A percentile compares a stretch with the other conserved stretches of the same genome.
phyloP scores from a whole-genome alignment of 768 basidiomycete genomes.

The Lactifluus hygrophoroides region DNA sequence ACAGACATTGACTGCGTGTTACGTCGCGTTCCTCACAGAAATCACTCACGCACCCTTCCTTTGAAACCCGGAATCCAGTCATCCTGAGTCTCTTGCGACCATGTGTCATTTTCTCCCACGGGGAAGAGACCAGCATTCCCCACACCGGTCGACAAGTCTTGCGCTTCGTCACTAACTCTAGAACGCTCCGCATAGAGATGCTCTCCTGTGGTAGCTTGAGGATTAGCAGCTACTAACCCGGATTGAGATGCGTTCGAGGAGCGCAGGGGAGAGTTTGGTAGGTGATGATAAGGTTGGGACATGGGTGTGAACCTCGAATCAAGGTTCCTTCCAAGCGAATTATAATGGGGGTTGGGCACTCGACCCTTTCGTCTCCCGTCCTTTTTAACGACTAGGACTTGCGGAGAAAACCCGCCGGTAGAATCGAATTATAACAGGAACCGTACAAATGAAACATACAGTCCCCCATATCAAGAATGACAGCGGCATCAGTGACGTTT shows the following conservation, averaged over 20 bases:
- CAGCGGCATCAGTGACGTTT: not conserved
- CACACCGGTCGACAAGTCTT: not conserved
- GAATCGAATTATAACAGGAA: too few species aligned
- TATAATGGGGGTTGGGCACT: not conserved
- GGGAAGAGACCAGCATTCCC: not conserved
- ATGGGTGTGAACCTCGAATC: not conserved
- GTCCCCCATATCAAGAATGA: not conserved
- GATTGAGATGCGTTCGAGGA: not conserved
- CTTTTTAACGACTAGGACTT: not conserved
- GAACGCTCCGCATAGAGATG: not conserved
- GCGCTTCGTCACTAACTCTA: not conserved
- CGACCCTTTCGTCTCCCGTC: not conserved
- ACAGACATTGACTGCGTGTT: not conserved
- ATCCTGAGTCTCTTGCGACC: conserved; percentile 5
- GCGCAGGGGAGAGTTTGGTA: not conserved
- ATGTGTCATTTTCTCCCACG: not conserved
- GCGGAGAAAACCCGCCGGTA: not conserved
- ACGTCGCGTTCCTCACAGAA: not conserved
- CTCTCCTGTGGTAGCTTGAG: not conserved
- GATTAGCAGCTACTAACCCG: not conserved
- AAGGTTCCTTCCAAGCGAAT: not conserved
- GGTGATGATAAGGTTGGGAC: conserved; percentile 4
- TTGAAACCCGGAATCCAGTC: conserved; percentile 13
- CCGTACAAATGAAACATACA: not conserved
- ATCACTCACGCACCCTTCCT: conserved; percentile 6